Percentiles rank a stretch among this genome's conserved stretches.
These are phyloP conservation scores for Purshia tridentata DNA, from an alignment of 306 rosid genomes.

Conservation along the genomic window DNA sequence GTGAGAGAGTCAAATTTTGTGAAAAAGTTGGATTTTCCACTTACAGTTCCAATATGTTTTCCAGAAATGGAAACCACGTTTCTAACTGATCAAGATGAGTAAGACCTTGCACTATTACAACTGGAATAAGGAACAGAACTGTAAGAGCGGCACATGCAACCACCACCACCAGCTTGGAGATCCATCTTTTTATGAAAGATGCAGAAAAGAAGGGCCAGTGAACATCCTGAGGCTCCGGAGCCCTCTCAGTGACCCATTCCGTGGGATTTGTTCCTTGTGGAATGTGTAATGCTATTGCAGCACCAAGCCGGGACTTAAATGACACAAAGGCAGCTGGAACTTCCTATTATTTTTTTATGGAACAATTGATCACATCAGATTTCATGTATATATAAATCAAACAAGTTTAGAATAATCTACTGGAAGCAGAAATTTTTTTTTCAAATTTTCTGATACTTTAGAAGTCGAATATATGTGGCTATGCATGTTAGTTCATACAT, in stretches of 20 bases:
- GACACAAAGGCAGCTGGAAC: slow-evolving; percentile 83
- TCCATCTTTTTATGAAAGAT: slow-evolving; percentile 66
- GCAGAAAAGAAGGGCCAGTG: slow-evolving; percentile 77
- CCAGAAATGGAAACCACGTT: slow-evolving; percentile 65
- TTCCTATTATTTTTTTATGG: slow-evolving; percentile 47
- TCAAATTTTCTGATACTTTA: neutral
- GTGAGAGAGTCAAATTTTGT: neutral
- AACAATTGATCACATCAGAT: slow-evolving; percentile 20
- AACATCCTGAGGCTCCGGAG: slow-evolving; percentile 84
- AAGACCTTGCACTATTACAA: slow-evolving; percentile 75
- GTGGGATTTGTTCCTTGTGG: slow-evolving; percentile 78
- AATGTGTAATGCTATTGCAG: slow-evolving; percentile 61
- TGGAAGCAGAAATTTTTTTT: neutral
- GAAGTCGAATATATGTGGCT: neutral
- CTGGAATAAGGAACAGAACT: slow-evolving; percentile 72
- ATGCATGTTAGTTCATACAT: neutral
- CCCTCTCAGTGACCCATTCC: slow-evolving; percentile 77
- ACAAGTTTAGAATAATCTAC: neutral
- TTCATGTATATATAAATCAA: slow-evolving; percentile 24
- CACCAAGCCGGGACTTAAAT: slow-evolving; percentile 79
- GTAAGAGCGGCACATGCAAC: slow-evolving; percentile 52
- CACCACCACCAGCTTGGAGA: slow-evolving; percentile 54
- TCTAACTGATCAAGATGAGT: slow-evolving; percentile 66
- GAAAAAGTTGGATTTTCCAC: slow-evolving; percentile 29
- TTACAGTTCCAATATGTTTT: slow-evolving; percentile 58